phyloP scores from a whole-genome alignment of 768 basidiomycete species.

The Fomitopsis serialis region DNA sequence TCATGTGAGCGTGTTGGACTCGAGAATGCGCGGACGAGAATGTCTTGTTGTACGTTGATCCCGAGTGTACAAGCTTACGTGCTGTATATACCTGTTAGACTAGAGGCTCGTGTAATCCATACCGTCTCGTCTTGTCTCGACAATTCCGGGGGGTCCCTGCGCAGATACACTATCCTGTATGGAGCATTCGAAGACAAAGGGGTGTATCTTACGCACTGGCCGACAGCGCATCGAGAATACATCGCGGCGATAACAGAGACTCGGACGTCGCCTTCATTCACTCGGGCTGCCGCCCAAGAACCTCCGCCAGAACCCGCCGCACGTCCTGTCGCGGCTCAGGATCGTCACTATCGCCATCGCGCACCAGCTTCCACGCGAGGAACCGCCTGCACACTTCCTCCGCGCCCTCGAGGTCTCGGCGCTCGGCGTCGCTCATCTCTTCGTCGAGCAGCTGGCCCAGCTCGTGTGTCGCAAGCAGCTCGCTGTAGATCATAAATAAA shows the following conservation, averaged over 20 bases:
- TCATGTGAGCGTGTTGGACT: neutral
- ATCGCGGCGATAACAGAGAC: no score
- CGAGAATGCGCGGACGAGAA: no score
- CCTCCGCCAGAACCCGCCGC: slow-evolving; percentile 9
- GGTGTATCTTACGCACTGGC: no score
- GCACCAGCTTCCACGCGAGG: slow-evolving; percentile 64
- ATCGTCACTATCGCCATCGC: neutral
- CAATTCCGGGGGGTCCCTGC: no score
- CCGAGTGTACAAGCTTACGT: neutral
- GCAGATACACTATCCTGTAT: no score
- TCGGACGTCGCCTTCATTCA: no score
- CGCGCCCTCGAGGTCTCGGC: slow-evolving; percentile 59
- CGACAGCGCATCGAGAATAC: no score
- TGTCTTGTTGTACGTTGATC: no score
- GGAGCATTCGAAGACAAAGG: no score
- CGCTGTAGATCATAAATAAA: no score
- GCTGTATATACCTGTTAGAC: neutral
- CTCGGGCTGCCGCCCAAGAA: slow-evolving; percentile 8
- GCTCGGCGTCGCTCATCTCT: slow-evolving; percentile 62
- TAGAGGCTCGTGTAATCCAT: neutral
- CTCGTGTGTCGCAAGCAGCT: slow-evolving; percentile 57
- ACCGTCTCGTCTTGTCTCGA: neutral
- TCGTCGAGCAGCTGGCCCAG: slow-evolving; percentile 69
- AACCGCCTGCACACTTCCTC: slow-evolving; percentile 75
- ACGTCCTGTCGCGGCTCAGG: slow-evolving; percentile 4